Evolutionary conservation across 192 early-diverging fungal species (phyloP).

Genomic region (Coemansia sp.): DNA sequence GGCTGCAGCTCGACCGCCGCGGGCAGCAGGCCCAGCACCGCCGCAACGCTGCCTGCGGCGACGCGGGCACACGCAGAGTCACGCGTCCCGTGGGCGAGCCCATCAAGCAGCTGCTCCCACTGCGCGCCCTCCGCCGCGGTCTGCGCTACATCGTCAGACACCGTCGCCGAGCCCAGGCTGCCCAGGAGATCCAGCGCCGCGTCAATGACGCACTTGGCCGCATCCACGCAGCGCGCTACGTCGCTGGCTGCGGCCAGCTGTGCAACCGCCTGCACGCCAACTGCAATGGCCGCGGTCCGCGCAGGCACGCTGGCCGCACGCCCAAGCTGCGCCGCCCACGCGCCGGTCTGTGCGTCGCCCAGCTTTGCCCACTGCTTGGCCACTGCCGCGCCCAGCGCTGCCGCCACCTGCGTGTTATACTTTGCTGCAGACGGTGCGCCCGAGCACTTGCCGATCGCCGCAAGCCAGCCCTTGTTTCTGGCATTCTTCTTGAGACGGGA

Average conservation of each 20-base stretch:
- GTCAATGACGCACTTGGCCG: constrained; percentile 8
- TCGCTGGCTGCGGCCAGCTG: constrained; percentile 8
- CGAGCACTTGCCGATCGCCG: neutral
- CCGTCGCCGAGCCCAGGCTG: neutral
- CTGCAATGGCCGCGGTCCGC: constrained; percentile 14
- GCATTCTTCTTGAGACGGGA: neutral
- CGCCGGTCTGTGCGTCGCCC: neutral
- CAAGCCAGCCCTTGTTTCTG: constrained; percentile 22
- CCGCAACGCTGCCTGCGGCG: constrained; percentile 19
- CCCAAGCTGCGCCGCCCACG: constrained; percentile 25
- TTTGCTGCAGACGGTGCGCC: neutral
- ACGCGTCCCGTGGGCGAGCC: neutral
- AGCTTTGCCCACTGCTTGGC: constrained; percentile 6
- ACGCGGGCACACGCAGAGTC: neutral
- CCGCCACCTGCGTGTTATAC: constrained; percentile 11
- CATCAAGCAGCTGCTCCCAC: constrained; percentile 22
- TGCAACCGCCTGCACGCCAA: constrained; percentile 27
- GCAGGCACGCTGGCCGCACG: neutral
- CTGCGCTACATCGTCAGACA: constrained; percentile 2
- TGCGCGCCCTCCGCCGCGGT: constrained; percentile 3
- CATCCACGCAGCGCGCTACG: constrained; percentile 4
- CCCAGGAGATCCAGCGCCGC: constrained; percentile 8
- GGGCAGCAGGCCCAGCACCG: constrained; percentile 10
- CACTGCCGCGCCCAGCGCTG: constrained; percentile 14
- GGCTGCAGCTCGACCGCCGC: constrained; percentile 7